These are phyloP conservation scores for Stenogyne calaminthoides DNA, from an alignment of 305 asterid genomes.

Conservation along the genomic window DNA sequence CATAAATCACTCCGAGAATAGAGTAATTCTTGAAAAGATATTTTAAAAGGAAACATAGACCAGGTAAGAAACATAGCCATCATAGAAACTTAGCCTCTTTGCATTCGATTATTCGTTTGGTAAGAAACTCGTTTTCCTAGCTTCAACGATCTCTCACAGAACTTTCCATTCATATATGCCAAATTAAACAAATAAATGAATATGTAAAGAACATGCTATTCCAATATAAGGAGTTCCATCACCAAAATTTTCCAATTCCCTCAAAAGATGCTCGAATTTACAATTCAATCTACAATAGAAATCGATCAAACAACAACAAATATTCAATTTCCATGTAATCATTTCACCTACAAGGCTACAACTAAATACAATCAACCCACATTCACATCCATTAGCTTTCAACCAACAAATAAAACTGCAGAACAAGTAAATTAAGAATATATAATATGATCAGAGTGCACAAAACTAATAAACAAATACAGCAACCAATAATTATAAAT, in stretches of 20 bases:
- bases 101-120: background rate
- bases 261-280: background rate
- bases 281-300: constrained; percentile 15
- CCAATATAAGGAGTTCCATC: background rate
- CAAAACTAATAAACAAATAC: background rate
- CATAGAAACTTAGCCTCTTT: background rate
- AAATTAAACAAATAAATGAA: background rate
- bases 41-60: background rate
- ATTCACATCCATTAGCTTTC: constrained; percentile 2
- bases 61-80: background rate
- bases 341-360: background rate
- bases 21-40: background rate
- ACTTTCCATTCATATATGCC: background rate
- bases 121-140: background rate
- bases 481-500: background rate
- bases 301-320: background rate
- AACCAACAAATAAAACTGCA: background rate
- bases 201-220: background rate
- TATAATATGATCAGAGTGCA: constrained; percentile 14
- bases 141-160: background rate
- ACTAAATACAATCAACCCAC: background rate
- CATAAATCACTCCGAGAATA: background rate
- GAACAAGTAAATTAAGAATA: constrained; percentile 14
- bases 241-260: background rate
- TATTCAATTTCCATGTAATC: constrained; percentile 10